These are phyloP conservation scores for Solidago caesia DNA, from an alignment of 129 eudicot genomes.

Conservation along the genomic window DNA sequence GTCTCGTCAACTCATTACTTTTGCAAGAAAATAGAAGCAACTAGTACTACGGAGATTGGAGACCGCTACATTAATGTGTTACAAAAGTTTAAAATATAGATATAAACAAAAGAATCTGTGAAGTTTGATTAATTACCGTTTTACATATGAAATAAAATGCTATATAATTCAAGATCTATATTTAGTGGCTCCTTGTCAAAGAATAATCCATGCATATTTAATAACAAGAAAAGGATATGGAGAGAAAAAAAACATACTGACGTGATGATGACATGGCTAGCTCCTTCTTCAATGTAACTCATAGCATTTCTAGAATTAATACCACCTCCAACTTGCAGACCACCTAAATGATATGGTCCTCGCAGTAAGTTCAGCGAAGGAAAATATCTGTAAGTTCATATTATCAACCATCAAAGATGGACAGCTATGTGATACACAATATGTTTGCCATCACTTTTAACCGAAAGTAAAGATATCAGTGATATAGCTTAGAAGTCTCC, in stretches of 20 bases:
- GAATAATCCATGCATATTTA: too few species aligned
- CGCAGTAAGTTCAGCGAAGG: slow-evolving; percentile 41
- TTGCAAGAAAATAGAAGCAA: neutral
- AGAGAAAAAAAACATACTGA: slow-evolving; percentile 49
- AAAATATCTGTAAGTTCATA: slow-evolving; percentile 16
- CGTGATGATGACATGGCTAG: slow-evolving; percentile 94
- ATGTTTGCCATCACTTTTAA: neutral
- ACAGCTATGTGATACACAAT: neutral
- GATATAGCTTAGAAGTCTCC: neutral
- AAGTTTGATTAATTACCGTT: too few species aligned
- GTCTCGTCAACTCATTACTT: neutral
- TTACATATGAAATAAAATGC: too few species aligned
- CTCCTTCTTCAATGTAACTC: slow-evolving; percentile 87
- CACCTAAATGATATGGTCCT: slow-evolving; percentile 72
- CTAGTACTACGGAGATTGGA: neutral
- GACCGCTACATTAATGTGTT: neutral
- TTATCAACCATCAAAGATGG: slow-evolving; percentile 32
- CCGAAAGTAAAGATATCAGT: neutral
- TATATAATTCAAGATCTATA: too few species aligned
- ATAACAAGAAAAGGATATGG: neutral
- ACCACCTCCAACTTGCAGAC: slow-evolving; percentile 98
- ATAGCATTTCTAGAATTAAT: slow-evolving; percentile 73
- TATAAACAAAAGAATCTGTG: too few species aligned
- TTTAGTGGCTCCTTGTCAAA: too few species aligned
- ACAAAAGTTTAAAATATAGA: neutral